Conservation (phyloP, 2,329 filamentous ascomycete species). For the Arthrobotrys pseudoclavata region DNA sequence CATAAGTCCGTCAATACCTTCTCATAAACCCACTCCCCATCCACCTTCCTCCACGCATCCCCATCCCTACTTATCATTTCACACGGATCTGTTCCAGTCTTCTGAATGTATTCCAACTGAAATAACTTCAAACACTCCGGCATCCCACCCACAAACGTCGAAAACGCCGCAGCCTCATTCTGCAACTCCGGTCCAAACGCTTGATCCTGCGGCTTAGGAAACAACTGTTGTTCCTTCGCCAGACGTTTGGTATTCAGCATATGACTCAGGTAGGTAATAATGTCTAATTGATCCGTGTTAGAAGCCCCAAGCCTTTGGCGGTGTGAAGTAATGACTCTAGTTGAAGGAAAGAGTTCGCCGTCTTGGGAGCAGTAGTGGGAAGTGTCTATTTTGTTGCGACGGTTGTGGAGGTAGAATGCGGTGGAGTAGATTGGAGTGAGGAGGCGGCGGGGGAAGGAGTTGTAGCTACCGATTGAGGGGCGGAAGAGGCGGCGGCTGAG, state of each 20-base stretch:
- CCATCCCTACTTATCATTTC: constrained; percentile 8
- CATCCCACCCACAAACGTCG: neutral
- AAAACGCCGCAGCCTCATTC: constrained; percentile 11
- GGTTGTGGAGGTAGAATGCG: constrained; percentile 38
- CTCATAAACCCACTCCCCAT: constrained; percentile 40
- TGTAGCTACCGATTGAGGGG: neutral
- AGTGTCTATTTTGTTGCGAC: constrained; percentile 10
- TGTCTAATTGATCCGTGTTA: constrained; percentile 9
- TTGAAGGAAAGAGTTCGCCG: constrained; percentile 28
- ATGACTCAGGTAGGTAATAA: constrained; percentile 17
- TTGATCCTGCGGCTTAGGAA: neutral
- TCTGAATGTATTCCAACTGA: constrained; percentile 24
- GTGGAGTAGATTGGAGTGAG: constrained; percentile 49
- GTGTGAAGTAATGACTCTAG: constrained; percentile 21
- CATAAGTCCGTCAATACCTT: neutral
- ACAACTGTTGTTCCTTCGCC: neutral
- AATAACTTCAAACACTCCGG: constrained; percentile 31
- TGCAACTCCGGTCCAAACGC: neutral
- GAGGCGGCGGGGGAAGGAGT: constrained; percentile 8
- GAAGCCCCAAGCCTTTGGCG: constrained; percentile 28
- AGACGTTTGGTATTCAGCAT: constrained; percentile 29
- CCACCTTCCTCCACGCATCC: constrained; percentile 37
- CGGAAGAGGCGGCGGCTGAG: neutral
- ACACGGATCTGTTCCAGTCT: neutral
- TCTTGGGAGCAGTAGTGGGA: neutral